Percentiles rank a stretch among this genome's conserved stretches.
Conservation (phyloP, 176 grass and related monocot species). For the Ensete glaucum region DNA sequence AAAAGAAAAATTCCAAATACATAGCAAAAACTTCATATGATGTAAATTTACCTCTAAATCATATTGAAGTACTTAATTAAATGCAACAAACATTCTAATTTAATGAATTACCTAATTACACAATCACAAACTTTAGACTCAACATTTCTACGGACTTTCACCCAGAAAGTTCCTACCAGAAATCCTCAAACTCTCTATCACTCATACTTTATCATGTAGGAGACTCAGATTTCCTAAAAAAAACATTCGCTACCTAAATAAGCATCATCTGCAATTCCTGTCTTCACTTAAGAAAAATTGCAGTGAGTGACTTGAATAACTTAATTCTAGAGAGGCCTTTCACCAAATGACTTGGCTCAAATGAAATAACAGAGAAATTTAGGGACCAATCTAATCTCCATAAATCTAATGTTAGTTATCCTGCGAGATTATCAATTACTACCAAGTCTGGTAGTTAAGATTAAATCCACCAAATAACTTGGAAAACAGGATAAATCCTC, state of each 20-base stretch:
- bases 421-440: neutral
- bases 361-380: neutral
- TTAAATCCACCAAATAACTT: neutral
- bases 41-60: too few relatives aligned
- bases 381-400: neutral
- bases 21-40: too few relatives aligned
- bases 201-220: neutral
- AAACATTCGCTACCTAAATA: neutral
- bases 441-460: neutral
- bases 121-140: neutral
- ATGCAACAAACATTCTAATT: too few relatives aligned
- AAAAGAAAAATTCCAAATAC: too few relatives aligned
- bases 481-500: neutral
- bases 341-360: neutral
- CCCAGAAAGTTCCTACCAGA: neutral
- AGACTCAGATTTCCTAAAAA: neutral
- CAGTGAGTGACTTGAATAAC: neutral
- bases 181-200: neutral
- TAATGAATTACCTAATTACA: neutral
- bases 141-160: neutral
- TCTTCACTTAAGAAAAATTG: neutral
- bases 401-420: neutral
- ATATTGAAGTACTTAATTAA: too few relatives aligned
- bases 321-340: neutral
- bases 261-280: neutral